A percentile compares a stretch with the other conserved stretches of the same genome.
Conservation (phyloP, 2,329 filamentous ascomycete species). For the Cordyceps fumosorosea region DNA sequence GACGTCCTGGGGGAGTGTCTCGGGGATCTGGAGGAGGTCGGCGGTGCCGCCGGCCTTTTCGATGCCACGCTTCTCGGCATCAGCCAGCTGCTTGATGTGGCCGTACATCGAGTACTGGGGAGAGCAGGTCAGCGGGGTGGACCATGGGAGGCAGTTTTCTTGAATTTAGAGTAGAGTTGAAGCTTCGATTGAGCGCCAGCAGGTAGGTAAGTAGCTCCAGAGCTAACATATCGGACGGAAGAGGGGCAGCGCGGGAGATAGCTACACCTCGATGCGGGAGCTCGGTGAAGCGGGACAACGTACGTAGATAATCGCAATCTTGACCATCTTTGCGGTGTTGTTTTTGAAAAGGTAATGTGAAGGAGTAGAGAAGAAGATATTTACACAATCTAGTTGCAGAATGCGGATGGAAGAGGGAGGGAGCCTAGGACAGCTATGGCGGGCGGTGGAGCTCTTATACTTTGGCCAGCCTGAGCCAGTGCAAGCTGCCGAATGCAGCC, state of each 20-base stretch:
- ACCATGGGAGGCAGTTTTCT: background rate
- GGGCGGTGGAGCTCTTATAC: constrained; percentile 10
- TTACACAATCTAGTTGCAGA: background rate
- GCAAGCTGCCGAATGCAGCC: background rate
- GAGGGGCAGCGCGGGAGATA: constrained; percentile 1
- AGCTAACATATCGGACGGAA: background rate
- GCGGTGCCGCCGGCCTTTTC: constrained; percentile 76
- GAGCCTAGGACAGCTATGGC: background rate
- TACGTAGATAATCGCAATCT: constrained; percentile 86
- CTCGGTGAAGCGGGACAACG: constrained; percentile 28
- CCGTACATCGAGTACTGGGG: constrained; percentile 86
- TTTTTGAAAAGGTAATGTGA: constrained; percentile 25
- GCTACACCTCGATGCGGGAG: background rate
- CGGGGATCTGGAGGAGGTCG: constrained; percentile 79
- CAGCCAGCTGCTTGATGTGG: constrained; percentile 76
- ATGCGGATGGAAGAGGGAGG: background rate
- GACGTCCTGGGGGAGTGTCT: constrained; percentile 82
- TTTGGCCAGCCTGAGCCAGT: background rate
- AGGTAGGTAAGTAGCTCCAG: background rate
- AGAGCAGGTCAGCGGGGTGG: background rate
- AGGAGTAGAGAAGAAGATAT: background rate
- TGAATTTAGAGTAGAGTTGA: background rate
- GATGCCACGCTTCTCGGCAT: constrained; percentile 87
- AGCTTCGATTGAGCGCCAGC: no score
- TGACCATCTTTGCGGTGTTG: constrained; percentile 60